phyloP scores from a whole-genome alignment of 495 filamentous ascomycete genomes.

The Penicilliopsis zonata region DNA sequence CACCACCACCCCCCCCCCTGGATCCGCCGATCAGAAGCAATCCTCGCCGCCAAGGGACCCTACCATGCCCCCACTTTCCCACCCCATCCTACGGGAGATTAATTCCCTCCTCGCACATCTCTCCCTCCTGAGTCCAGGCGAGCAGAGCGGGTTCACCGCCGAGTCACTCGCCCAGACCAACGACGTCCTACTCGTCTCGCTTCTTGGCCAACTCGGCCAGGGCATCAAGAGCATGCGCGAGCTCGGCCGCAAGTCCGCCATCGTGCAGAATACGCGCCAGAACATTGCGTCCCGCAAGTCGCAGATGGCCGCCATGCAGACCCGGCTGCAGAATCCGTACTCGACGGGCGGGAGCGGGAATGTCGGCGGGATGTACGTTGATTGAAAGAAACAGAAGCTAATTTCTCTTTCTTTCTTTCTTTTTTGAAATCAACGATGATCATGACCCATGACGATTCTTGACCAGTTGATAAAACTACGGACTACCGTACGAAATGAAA shows the following conservation, averaged over 20 bases:
- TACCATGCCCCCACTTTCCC: conserved; percentile 14
- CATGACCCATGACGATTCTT: no score
- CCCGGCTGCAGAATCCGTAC: conserved; percentile 17
- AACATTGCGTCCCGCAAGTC: conserved; percentile 12
- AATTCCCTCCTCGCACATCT: conserved; percentile 41
- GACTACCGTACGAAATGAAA: no score
- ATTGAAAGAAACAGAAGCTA: no score
- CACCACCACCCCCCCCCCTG: conserved; percentile 8
- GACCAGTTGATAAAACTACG: no score
- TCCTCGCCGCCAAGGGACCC: conserved; percentile 13
- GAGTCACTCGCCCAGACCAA: conserved; percentile 60
- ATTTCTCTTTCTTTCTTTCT: not conserved
- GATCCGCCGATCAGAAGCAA: not conserved
- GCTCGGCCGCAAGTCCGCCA: conserved; percentile 57
- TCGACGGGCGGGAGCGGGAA: conserved; percentile 5
- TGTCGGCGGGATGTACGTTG: conserved; percentile 6
- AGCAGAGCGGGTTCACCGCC: conserved; percentile 45
- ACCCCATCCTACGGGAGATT: conserved; percentile 46
- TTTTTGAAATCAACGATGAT: no score
- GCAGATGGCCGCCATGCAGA: conserved; percentile 8
- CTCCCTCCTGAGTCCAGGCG: conserved; percentile 36
- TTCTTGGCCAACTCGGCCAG: conserved; percentile 57
- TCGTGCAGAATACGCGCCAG: conserved; percentile 42
- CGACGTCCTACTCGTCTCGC: conserved; percentile 61
- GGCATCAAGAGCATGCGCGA: conserved; percentile 55